These are phyloP conservation scores for Isatis lusitanica DNA, from an alignment of 441 rosid species.

Conservation along the genomic window DNA sequence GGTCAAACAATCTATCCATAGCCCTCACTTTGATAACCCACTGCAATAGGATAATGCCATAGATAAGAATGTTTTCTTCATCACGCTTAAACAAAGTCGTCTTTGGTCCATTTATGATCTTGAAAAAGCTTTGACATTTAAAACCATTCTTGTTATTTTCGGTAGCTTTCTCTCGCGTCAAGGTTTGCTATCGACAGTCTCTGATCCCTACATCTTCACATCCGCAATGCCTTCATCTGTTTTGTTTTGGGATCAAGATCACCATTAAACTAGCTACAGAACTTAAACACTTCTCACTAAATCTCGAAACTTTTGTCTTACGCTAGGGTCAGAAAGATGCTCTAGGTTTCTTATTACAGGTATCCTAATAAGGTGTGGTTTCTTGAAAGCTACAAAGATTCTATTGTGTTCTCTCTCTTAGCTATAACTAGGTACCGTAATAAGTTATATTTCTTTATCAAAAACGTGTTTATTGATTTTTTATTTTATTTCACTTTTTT, in stretches of 20 bases:
- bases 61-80: constrained; percentile 8
- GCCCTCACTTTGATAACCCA: constrained; percentile 18
- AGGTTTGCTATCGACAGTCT: background rate
- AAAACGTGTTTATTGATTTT: constrained; percentile 18
- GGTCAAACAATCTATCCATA: constrained; percentile 30
- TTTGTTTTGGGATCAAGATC: background rate
- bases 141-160: background rate
- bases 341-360: constrained; percentile 24
- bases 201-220: background rate
- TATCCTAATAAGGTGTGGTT: constrained; percentile 7
- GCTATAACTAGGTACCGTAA: constrained; percentile 25
- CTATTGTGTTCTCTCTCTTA: constrained; percentile 1
- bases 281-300: background rate
- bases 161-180: background rate
- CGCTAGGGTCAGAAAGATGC: constrained; percentile 4
- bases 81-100: background rate
- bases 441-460: constrained; percentile 19
- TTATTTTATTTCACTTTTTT: constrained; percentile 16
- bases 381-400: constrained; percentile 16
- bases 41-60: constrained; percentile 4
- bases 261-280: background rate
- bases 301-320: background rate
- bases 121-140: background rate
- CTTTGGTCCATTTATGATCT: background rate
- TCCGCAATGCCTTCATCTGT: background rate